These are phyloP conservation scores for Aureobasidium sp. DNA, from an alignment of 2,329 filamentous ascomycete genomes.

Conservation along the genomic window DNA sequence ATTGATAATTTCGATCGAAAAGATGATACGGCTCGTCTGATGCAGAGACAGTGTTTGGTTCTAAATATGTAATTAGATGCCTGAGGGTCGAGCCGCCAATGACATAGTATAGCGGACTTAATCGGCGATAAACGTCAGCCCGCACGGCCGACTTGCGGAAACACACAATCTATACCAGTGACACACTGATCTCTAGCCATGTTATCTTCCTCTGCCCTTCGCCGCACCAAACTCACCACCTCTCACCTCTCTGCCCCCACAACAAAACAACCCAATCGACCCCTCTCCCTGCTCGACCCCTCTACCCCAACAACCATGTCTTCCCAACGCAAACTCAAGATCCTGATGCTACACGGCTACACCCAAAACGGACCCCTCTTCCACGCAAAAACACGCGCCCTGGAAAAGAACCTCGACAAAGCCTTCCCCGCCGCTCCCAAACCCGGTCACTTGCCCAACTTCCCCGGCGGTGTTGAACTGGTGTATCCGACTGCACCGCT, in stretches of 20 bases:
- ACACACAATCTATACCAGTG: neutral
- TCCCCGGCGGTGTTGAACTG: slow-evolving; percentile 37
- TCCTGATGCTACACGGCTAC: slow-evolving; percentile 59
- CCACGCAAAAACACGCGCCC: slow-evolving; percentile 77
- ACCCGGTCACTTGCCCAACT: slow-evolving; percentile 31
- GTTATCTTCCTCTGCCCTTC: slow-evolving; percentile 1
- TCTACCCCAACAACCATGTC: neutral
- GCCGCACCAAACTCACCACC: neutral
- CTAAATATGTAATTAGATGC: too few species aligned
- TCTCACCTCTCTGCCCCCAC: neutral
- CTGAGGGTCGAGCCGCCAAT: slow-evolving; percentile 7
- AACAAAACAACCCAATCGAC: neutral
- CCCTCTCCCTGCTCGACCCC: neutral
- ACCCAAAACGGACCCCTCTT: slow-evolving; percentile 85
- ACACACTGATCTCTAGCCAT: neutral
- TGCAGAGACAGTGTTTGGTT: too few species aligned
- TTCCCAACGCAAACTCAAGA: slow-evolving; percentile 31
- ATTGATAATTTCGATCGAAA: neutral
- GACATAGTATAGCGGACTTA: slow-evolving; percentile 8
- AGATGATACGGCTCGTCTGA: too few species aligned
- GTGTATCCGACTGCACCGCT: slow-evolving; percentile 43
- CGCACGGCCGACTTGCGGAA: neutral
- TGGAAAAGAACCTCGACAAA: slow-evolving; percentile 74
- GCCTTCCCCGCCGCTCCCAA: slow-evolving; percentile 56
- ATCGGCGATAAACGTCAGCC: neutral